Base-by-base conservation (phyloP, 129 eudicot genomes). In the Pittosporum tobira region DNA sequence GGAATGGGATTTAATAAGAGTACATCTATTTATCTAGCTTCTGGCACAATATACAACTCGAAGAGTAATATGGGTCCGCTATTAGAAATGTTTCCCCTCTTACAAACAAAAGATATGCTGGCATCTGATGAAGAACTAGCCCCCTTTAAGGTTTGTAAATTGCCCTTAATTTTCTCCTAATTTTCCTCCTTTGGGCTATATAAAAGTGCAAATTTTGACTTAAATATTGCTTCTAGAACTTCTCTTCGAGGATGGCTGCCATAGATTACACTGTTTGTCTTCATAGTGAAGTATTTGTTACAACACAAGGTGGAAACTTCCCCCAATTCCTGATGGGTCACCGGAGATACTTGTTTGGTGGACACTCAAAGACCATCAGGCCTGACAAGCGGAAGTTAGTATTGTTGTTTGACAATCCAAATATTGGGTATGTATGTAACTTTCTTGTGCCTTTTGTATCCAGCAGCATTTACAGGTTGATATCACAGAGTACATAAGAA, bases 201-300 rank as follows among this genome's bases (percentile, higher is more conserved):
- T 31, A 18, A 10, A n/a, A 11, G 21, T 21, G 19, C 24, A 46
- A 54, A 37, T 42, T 43, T 66, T 57, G 64, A 71, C 68, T 46
- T 51, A 31, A 14, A 36, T 70, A 16, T 55, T 62, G 76, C 48
- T 73, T 74, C 21, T 77, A 91, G 99, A 83, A 83, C 49, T 91
- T 71, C 63, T 91, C 99, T 55, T 91, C 99, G 55, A 78, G 99
- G 82, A 87, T 91, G 99, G 99, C 99, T 71, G 96, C 99, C 26
- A 83, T 87, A 74, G 99, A 91, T 67, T 91, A 91, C 79, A 91
- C 96, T 0, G 99, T 91, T 2, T 91, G 99, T 77, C 96, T 91
- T 56, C 96, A 91, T 61, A 85, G 99, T 65, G 99, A 91, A 70
- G 99, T 91, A 20, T 91, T 91, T 81, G 96, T 91, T 61, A 91